Evolutionary conservation across 805 yeast species (phyloP), one percentile per base, ranked within the genome.

Genomic region (Kazachstania psychrophila): DNA sequence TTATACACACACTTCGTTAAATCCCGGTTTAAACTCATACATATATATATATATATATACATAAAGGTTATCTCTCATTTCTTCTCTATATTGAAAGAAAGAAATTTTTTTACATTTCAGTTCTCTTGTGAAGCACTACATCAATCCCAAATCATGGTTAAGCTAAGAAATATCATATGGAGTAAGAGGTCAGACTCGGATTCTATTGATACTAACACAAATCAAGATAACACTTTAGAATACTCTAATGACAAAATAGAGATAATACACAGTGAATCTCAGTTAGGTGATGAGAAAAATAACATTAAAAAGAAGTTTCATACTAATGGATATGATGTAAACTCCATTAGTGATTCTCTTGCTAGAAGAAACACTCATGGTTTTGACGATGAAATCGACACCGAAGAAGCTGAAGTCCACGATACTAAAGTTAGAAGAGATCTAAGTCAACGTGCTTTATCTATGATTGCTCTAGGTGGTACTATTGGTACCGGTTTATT

Each of bases 401-500:
- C 52, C 2, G 53, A 50, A 23, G 61, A 57, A 31, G 59, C 60
- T 14, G 56, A 56, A 18, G 45, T 52, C 24, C 59, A 53, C 12
- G 63, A 62, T 31, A 56, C 61, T 15, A 68, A 71, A 46, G 76
- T 73, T 37, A 70, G 70, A 47, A 64, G 84, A 54, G 70, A 66
- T 24, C 63, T 79, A 42, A 75, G 75, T 48, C 71, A 78, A 16
- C 64, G 85, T 49, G 83, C 77, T 45, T 72, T 78, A 25, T 69
- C 79, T 22, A 77, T 79, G 83, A 73, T 78, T 50, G 82, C 84
- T 32, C 62, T 78, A 18, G 86, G 85, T 41, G 85, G 85, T 42
- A 75, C 84, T 25, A 78, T 79, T 45, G 85, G 84, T 47, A 77
- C 84, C 1, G 84, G 84, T 52, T 62, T 77, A 31, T 76, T 78